Base-by-base conservation (phyloP, 768 basidiomycete species). In the Lentinula edodes region DNA sequence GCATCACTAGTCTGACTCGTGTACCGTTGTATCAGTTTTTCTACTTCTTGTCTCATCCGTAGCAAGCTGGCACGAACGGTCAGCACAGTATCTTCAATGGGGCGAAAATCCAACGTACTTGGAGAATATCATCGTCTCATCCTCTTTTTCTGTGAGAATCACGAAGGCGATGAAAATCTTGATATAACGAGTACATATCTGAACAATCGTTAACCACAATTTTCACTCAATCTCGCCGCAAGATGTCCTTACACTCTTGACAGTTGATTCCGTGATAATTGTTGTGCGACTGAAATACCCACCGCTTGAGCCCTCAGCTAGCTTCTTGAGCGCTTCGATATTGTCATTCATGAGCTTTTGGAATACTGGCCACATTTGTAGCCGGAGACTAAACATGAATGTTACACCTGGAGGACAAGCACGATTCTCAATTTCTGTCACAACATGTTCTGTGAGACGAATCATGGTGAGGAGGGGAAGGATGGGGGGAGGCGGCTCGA, bases 101-200 rank as follows among this genome's bases (percentile, higher is more conserved):
- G 13, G 8, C 38, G 46, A 41, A n/a, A 35, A 41, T 55, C 18
- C 13, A 9, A 70, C 86, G 66, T 69, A 96, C 96, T 95, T 95
- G 23, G 90, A 86, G 69, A 97, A 97, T 52, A 98, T 90, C 95
- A 98, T 97, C 8, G 92, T 92, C 71, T 97, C 95, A 66, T 97
- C 93, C 45, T 86, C 88, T 63, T 91, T 88, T 42, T 83, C 83
- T 3, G 91, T 92, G 64, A 99, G 75, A 34, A 85, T 83, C 20
- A 95, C 85, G 64, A 95, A 86, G 2, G 89, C 86, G 62, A 86
- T 88, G 78, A 98, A 98, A 67, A 97, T 70, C 15, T 77, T 77
- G 13, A 88, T 80, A 72, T 98, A 99, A 61, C 87, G 84, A 54
- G 79, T 81, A 70, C 89, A 91, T 13, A 95, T 84, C 90, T 83